phyloP scores from a whole-genome alignment of 1,284 basidiomycete genomes.

The Hypsizygus ulmarius region DNA sequence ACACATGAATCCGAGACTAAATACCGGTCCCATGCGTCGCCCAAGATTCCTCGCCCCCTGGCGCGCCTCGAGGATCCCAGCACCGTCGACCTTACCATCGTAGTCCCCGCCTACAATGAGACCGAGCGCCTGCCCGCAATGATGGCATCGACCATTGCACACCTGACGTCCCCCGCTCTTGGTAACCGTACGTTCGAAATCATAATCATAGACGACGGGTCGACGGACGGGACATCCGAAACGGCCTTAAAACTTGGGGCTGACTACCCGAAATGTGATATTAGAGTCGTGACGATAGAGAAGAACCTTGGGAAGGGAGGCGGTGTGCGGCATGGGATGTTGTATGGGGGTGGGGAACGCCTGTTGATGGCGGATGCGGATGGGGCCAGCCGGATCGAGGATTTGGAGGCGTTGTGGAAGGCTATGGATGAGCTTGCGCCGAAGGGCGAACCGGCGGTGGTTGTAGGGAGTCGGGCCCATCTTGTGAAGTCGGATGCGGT shows the following conservation, averaged over 20 bases:
- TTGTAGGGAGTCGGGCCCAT: constrained; percentile 87
- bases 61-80: constrained; percentile 51
- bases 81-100: constrained; percentile 69
- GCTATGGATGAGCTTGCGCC: constrained; percentile 65
- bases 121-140: constrained; percentile 75
- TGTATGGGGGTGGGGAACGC: constrained; percentile 75
- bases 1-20: constrained; percentile 64
- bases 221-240: constrained; percentile 69
- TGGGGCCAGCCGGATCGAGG: constrained; percentile 84
- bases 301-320: constrained; percentile 90
- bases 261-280: constrained; percentile 51
- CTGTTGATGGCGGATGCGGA: constrained; percentile 93
- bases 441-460: constrained; percentile 57
- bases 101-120: constrained; percentile 93
- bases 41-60: constrained; percentile 48
- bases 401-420: constrained; percentile 71
- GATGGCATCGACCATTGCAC: constrained; percentile 71
- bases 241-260: constrained; percentile 65
- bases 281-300: constrained; percentile 77
- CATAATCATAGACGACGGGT: constrained; percentile 89
- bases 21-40: constrained; percentile 54
- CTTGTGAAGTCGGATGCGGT: constrained; percentile 89
- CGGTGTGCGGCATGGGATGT: constrained; percentile 86
- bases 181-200: constrained; percentile 68
- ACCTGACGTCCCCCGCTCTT: constrained; percentile 41